These are phyloP conservation scores for Lithohypha guttulata DNA, from an alignment of 2,329 filamentous ascomycete species.

Conservation along the genomic window DNA sequence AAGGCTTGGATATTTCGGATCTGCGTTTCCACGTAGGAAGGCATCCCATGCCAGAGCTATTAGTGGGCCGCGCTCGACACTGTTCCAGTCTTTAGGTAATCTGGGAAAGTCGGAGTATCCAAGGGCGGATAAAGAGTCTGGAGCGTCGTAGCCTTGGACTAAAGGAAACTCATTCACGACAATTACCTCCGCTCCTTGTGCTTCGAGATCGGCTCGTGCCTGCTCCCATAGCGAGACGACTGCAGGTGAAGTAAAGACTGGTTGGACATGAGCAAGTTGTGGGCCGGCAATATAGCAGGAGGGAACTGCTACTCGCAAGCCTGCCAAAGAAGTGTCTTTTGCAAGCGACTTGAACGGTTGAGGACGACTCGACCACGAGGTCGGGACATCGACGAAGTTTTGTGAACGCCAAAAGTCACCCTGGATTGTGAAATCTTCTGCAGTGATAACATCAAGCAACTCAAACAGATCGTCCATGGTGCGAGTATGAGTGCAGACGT, in stretches of 20 bases:
- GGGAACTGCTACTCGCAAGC: constrained; percentile 29
- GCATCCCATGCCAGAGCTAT: constrained; percentile 44
- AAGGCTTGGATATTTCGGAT: constrained; percentile 30
- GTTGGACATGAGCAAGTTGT: background rate
- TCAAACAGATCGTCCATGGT: constrained; percentile 41
- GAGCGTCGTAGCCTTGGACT: constrained; percentile 25
- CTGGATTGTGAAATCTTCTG: constrained; percentile 30
- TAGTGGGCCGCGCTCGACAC: constrained; percentile 37
- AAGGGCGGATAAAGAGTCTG: background rate
- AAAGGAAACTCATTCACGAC: constrained; percentile 25
- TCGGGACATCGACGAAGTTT: constrained; percentile 33
- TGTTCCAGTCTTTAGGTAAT: constrained; percentile 36
- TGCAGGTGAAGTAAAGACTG: constrained; percentile 9
- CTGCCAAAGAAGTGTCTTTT: constrained; percentile 8
- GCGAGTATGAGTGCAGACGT: constrained; percentile 43
- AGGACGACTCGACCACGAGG: constrained; percentile 24
- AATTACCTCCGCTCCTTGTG: constrained; percentile 26
- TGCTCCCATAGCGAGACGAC: constrained; percentile 23
- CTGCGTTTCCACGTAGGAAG: constrained; percentile 36
- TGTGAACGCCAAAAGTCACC: constrained; percentile 49
- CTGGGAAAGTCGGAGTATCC: constrained; percentile 30
- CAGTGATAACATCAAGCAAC: constrained; percentile 40
- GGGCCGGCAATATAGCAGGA: constrained; percentile 22
- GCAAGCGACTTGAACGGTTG: constrained; percentile 27
- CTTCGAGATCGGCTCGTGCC: constrained; percentile 23